phyloP scores from a whole-genome alignment of 306 rosid species.

The Dryas alaskensis region DNA sequence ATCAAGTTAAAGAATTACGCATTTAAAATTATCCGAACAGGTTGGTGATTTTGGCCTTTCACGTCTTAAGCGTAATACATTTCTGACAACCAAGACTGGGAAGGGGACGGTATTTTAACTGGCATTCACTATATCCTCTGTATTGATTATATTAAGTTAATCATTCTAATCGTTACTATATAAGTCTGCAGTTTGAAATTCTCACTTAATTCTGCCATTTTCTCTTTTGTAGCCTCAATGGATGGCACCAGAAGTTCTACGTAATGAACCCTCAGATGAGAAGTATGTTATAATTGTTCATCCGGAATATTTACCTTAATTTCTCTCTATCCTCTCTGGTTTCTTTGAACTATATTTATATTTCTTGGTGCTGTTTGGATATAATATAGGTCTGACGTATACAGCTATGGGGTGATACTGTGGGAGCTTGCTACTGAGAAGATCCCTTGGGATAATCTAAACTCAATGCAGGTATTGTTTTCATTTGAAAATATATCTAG shows the following conservation, averaged over 20 bases:
- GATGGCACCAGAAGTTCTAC: slow-evolving; percentile 99
- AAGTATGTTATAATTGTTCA: slow-evolving; percentile 54
- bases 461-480: slow-evolving; percentile 92
- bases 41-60: slow-evolving; percentile 99
- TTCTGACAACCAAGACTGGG: slow-evolving; percentile 89
- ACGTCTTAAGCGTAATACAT: slow-evolving; percentile 88
- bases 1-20: slow-evolving; percentile 11
- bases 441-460: slow-evolving; percentile 98
- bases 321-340: slow-evolving; percentile 1
- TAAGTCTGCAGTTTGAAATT: slow-evolving; percentile 5
- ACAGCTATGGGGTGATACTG: slow-evolving; percentile 93
- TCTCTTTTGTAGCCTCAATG: slow-evolving; percentile 84
- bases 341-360: slow-evolving; percentile 13
- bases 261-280: slow-evolving; percentile 94
- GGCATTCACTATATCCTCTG: slow-evolving; percentile 15
- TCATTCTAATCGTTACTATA: slow-evolving; percentile 2
- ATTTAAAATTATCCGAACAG: slow-evolving; percentile 40
- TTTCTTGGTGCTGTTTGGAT: slow-evolving; percentile 27
- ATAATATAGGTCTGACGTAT: slow-evolving; percentile 82
- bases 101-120: slow-evolving; percentile 78
- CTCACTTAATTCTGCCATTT: slow-evolving; percentile 17
- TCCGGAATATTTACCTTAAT: slow-evolving; percentile 7
- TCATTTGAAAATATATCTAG: slow-evolving; percentile 25
- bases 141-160: slow-evolving; percentile 10
- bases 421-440: slow-evolving; percentile 98